A percentile compares a stretch with the other conserved stretches of the same genome.
phyloP scores from a whole-genome alignment of 768 basidiomycete genomes.

The Russula emetica region DNA sequence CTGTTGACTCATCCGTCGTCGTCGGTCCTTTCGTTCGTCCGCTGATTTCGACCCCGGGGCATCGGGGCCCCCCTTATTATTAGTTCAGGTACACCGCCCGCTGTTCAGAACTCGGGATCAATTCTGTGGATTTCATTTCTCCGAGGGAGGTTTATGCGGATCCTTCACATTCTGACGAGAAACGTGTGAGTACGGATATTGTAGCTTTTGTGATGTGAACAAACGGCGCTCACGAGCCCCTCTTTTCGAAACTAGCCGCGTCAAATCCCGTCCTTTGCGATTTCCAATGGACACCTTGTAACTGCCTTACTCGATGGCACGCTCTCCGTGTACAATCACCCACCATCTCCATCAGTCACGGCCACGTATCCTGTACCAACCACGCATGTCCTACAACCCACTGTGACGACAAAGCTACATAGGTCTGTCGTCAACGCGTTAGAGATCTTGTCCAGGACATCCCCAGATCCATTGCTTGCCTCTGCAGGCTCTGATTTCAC shows the following conservation, averaged over 20 bases:
- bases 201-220: no score
- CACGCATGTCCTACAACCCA: conserved; percentile 7
- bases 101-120: conserved; percentile 20
- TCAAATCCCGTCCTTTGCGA: conserved; percentile 25
- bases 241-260: conserved; percentile 19
- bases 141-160: conserved; percentile 26
- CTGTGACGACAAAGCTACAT: conserved; percentile 19
- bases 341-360: not conserved
- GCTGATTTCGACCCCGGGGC: not conserved
- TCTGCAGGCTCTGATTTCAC: conserved; percentile 27
- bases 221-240: conserved; percentile 2
- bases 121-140: conserved; percentile 20
- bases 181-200: conserved; percentile 21
- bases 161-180: conserved; percentile 24
- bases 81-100: conserved; percentile 23
- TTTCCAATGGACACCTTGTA: conserved; percentile 19
- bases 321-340: conserved; percentile 22
- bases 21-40: not conserved
- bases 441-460: conserved; percentile 18
- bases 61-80: not conserved
- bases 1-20: no score
- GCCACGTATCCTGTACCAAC: conserved; percentile 16
- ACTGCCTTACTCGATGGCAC: conserved; percentile 27
- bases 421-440: conserved; percentile 25
- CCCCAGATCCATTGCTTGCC: conserved; percentile 13